Evolutionary conservation across 805 yeast species (phyloP), one percentile per base, ranked within the genome.

Genomic region (Saccharomycopsis sp.): DNA sequence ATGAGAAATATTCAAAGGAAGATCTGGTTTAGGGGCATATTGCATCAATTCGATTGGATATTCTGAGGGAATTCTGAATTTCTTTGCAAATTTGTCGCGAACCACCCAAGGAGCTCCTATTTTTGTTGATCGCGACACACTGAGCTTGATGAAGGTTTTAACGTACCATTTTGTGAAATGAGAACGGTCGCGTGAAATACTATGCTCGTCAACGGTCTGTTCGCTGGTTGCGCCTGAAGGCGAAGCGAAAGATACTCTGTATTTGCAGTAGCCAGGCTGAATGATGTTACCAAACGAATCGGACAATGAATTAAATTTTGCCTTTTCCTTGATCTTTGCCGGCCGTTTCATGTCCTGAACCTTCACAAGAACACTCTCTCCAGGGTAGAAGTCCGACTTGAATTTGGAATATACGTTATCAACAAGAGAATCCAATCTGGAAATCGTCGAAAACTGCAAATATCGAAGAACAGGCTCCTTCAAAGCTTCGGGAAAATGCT

Each of bases 101-200:
- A 94, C 94, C 20, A 93, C 84, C 98, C 98, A 94, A 2, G 98
- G 98, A 2, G 97, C 93, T 2, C 98, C 97, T 50, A 85, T 77
- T 77, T 87, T 89, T 57, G 86, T 79, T 1, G 92, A 88, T 58
- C 96, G 82, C 5, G 87, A 78, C 68, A 89, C 79, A 52, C 89
- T 80, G 69, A 88, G 78, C 71, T 92, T 88, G 68, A 92, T 78
- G 69, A 94, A 85, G n/a, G 97, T 86, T 69, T 92, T 87, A 42
- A 94, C 87, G 56, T 87, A 79, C 82, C 92, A 86, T 70, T 93
- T 94, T 8, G 97, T 92, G 73, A 91, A 92, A 56, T 86, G 79
- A 61, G 86, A 86, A 61, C 97, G 78, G 68, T 93, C 97, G 63
- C 99, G 78, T 38, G 86, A 75, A 22, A 94, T 82, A 65, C 87